A percentile compares a stretch with the other conserved stretches of the same genome.
phyloP scores from a whole-genome alignment of 2,329 filamentous ascomycete genomes.

The Paraphaeosphaeria minitans region DNA sequence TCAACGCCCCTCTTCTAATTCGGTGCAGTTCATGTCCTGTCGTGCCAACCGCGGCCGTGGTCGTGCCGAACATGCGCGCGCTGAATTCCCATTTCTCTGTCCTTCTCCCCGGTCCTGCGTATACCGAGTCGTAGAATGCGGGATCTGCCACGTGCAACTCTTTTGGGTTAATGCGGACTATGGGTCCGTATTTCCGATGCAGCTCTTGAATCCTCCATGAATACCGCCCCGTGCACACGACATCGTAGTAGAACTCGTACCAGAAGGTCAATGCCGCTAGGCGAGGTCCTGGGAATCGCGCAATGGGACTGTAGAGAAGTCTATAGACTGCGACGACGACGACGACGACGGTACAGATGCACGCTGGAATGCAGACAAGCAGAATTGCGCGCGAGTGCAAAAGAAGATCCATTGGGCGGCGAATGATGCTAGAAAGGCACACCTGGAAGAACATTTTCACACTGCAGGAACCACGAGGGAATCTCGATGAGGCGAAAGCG shows the following conservation, averaged over 20 bases:
- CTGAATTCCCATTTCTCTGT: conserved; percentile 30
- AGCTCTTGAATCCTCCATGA: conserved; percentile 25
- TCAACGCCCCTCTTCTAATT: conserved; percentile 28
- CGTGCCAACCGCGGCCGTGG: conserved; percentile 25
- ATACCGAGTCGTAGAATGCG: conserved; percentile 29
- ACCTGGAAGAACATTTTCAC: background rate
- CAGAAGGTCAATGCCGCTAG: conserved; percentile 33
- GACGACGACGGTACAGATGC: conserved; percentile 4
- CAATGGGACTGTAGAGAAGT: conserved; percentile 25
- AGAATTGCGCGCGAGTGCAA: conserved; percentile 1
- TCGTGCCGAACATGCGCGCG: conserved; percentile 28
- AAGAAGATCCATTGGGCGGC: conserved; percentile 8
- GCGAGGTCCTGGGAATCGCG: conserved; percentile 27
- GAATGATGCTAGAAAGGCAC: background rate
- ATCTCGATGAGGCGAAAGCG: background rate
- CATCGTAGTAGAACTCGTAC: conserved; percentile 36
- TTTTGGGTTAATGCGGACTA: conserved; percentile 29
- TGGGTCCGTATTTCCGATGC: conserved; percentile 28
- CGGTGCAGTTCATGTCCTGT: conserved; percentile 31
- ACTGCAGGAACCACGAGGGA: background rate
- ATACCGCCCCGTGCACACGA: conserved; percentile 23
- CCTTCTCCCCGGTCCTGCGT: conserved; percentile 19
- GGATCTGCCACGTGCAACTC: conserved; percentile 24
- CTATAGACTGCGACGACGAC: conserved; percentile 23
- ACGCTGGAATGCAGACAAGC: background rate